A percentile compares a stretch with the other conserved stretches of the same genome.
phyloP scores from a whole-genome alignment of 2,329 filamentous ascomycete species.

The Trichoderma afroharzianum region DNA sequence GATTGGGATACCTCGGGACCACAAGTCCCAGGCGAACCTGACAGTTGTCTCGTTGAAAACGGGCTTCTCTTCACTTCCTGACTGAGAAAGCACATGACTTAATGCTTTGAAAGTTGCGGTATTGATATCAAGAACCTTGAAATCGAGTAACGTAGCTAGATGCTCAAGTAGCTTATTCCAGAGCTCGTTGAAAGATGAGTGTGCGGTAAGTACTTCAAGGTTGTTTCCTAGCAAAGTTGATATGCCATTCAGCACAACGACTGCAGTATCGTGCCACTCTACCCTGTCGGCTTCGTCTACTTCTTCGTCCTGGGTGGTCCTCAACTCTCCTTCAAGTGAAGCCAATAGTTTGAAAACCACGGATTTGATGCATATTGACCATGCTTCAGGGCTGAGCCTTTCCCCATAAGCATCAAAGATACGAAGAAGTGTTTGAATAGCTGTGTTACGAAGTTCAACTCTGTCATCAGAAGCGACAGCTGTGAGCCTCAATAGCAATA shows the following conservation, averaged over 20 bases:
- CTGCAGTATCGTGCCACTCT: slow-evolving; percentile 72
- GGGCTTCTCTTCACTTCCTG: slow-evolving; percentile 39
- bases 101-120: slow-evolving; percentile 68
- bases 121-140: slow-evolving; percentile 65
- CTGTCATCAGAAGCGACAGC: slow-evolving; percentile 68
- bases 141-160: slow-evolving; percentile 61
- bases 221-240: slow-evolving; percentile 73
- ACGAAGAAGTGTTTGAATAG: slow-evolving; percentile 83
- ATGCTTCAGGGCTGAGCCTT: slow-evolving; percentile 71
- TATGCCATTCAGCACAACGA: slow-evolving; percentile 69
- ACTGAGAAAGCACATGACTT: slow-evolving; percentile 57
- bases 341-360: slow-evolving; percentile 77
- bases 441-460: slow-evolving; percentile 76
- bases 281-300: slow-evolving; percentile 42
- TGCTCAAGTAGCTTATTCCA: slow-evolving; percentile 73
- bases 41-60: slow-evolving; percentile 51
- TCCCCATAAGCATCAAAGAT: slow-evolving; percentile 92
- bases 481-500: slow-evolving; percentile 68
- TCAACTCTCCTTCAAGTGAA: slow-evolving; percentile 60
- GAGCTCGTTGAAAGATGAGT: slow-evolving; percentile 64
- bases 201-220: slow-evolving; percentile 65
- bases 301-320: slow-evolving; percentile 35
- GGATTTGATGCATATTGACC: slow-evolving; percentile 76
- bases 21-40: slow-evolving; percentile 64
- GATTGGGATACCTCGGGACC: slow-evolving; percentile 62